Evolutionary conservation across 1,284 basidiomycete genomes (phyloP), one percentile per base, ranked within the genome.

Genomic region (Sporisorium exsertum): DNA sequence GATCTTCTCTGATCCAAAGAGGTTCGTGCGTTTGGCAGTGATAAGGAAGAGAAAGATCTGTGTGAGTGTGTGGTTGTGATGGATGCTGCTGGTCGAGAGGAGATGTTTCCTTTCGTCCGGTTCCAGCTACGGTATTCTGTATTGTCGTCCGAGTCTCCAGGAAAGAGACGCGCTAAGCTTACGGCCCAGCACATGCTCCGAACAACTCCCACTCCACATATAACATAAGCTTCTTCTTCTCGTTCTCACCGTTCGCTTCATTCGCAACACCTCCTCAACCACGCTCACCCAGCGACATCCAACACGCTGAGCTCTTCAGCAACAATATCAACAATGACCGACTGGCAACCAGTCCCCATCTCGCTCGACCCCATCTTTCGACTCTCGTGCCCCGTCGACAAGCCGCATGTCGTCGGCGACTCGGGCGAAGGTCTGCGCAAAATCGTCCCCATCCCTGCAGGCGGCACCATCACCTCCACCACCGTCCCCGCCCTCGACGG

Each of bases 371-470:
- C 59, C 5, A 60, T 70, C 27, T 74, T 74, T 26, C 22, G 18
- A 0, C 51, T 74, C 16, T 50, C 53, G 6, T 74, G 66, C 15
- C 52, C 62, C 12, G 66, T 74, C 29, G 56, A 57, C 6, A 7
- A 32, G 0, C n/a, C 72, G 2, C 50, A 63, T 18, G n/a, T 35
- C 15, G 37, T 74, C 7, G 72, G 72, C 15, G 63, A 70, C 24
- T 66, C 56, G 0, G 67, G 72, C 20, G 67, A 74, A 52, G 67
- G 72, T 5, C 1, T 70, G 8, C 66, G 72, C 46, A 69, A 70
- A 33, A 66, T 74, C 40, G 72, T 70, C 5, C 67, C 72, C 33
- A 73, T 73, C 58, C 26, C 51, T 7, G 24, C 57, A 7, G 55
- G 61, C 13, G 71, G 71, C 10, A 29, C 8, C 26, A 68, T 73